Evolutionary conservation across 2,329 filamentous ascomycete genomes (phyloP).

Genomic region (Penicillium paneum): DNA sequence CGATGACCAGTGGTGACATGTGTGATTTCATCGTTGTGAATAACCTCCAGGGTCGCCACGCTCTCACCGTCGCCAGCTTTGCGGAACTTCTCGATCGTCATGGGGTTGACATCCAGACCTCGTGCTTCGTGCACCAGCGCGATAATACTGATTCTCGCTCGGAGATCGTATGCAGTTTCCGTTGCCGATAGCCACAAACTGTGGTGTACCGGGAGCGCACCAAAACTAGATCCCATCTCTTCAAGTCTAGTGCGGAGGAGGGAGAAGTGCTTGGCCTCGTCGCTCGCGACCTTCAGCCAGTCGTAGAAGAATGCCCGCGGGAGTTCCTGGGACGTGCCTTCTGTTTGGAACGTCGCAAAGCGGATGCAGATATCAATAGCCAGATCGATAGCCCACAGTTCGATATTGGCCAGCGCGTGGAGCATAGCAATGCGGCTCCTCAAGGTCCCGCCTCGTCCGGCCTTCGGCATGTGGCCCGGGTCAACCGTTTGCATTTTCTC

Average conservation of each 20-base stretch:
- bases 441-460: slow-evolving; percentile 43
- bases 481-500: slow-evolving; percentile 41
- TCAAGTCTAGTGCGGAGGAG: slow-evolving; percentile 46
- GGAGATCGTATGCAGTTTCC: slow-evolving; percentile 44
- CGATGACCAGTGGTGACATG: slow-evolving; percentile 50
- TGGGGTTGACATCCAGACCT: slow-evolving; percentile 47
- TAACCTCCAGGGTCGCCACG: slow-evolving; percentile 43
- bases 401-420: slow-evolving; percentile 49
- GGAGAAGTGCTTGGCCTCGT: slow-evolving; percentile 51
- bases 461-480: slow-evolving; percentile 41
- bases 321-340: slow-evolving; percentile 26
- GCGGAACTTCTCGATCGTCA: slow-evolving; percentile 50
- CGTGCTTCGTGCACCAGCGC: slow-evolving; percentile 50
- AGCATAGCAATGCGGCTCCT: slow-evolving; percentile 49
- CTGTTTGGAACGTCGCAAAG: slow-evolving; percentile 46
- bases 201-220: slow-evolving; percentile 47
- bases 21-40: slow-evolving; percentile 51
- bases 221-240: slow-evolving; percentile 46
- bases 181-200: slow-evolving; percentile 47
- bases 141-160: slow-evolving; percentile 48
- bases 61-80: slow-evolving; percentile 42
- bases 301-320: slow-evolving; percentile 49
- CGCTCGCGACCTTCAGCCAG: slow-evolving; percentile 49
- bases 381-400: slow-evolving; percentile 50
- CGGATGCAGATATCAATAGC: slow-evolving; percentile 49